Conservation (phyloP, 768 basidiomycete genomes). For the Tylopilus balloui region DNA sequence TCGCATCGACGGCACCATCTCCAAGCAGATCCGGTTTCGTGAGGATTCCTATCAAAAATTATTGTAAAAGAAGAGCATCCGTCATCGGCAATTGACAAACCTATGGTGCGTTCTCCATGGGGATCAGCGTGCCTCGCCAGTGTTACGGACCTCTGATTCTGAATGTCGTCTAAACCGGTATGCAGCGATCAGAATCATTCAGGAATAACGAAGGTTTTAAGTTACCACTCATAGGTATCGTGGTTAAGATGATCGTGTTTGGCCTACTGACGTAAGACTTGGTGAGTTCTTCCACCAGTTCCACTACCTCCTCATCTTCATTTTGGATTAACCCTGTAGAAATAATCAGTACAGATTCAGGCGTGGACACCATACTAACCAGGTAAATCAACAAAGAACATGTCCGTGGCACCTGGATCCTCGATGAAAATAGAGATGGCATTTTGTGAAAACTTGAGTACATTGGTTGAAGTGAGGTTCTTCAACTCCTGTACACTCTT, state of each 20-base stretch:
- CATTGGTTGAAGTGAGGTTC: slow-evolving; percentile 18
- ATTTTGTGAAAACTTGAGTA: slow-evolving; percentile 46
- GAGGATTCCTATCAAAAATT: slow-evolving; percentile 46
- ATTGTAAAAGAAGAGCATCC: neutral
- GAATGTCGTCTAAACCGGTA: slow-evolving; percentile 52
- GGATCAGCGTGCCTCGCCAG: slow-evolving; percentile 54
- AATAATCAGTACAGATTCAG: slow-evolving; percentile 2
- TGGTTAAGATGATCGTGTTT: slow-evolving; percentile 60
- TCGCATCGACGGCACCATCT: slow-evolving; percentile 38
- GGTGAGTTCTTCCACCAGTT: slow-evolving; percentile 47
- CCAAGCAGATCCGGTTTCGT: slow-evolving; percentile 64
- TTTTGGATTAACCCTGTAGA: slow-evolving; percentile 55
- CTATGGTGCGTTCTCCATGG: slow-evolving; percentile 56
- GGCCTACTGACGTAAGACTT: slow-evolving; percentile 41
- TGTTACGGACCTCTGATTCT: slow-evolving; percentile 55
- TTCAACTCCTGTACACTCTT: slow-evolving; percentile 27
- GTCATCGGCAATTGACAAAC: slow-evolving; percentile 28
- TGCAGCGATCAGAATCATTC: neutral
- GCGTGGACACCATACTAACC: slow-evolving; percentile 30
- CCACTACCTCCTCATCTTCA: slow-evolving; percentile 36
- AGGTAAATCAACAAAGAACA: slow-evolving; percentile 53
- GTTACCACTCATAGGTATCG: slow-evolving; percentile 61
- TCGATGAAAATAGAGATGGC: slow-evolving; percentile 43
- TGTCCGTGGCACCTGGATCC: slow-evolving; percentile 43
- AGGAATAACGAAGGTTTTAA: neutral